Evolutionary conservation across 768 basidiomycete species (phyloP), one percentile per base, ranked within the genome.

Genomic region (Clitopilus hobsonii): DNA sequence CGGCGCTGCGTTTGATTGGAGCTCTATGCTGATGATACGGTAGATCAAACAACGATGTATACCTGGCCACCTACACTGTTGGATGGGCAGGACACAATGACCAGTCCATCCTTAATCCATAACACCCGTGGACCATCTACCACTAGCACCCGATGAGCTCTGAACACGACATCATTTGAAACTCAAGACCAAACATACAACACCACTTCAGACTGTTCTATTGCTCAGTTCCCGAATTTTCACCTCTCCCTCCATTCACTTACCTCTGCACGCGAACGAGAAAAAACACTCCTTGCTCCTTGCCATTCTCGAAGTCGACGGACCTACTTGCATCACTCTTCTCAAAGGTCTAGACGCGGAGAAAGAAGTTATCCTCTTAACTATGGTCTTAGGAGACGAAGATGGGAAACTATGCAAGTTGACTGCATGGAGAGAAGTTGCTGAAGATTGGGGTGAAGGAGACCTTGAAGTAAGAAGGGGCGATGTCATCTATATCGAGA

Each of bases 391-490:
- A 23, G 86, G 87, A 8, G 88, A 91, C 61, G 88, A 90, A 52
- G 80, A 80, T 25, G 85, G 86, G 1, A 75, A 69, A 1, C 77
- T 91, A 6, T 82, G 82, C 62, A 89, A 85, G 68, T 66, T 92
- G 16, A 87, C 86, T 3, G 89, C 85, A 11, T 93, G 91, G 91
- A 73, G 89, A 53, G 85, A 91, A 47, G 71, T 80, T 3, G 91
- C 91, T 10, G 86, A 91, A 41, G 67, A 68, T 0, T 91, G 89
- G 90, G 87, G 85, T 22, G 77, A 75, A 1, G 56, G 67, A 30
- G 13, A 11, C 3, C n/a, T 71, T 73, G 8, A 67, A 73, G 67
- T 82, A 1, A 88, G 85, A 62, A 75, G 87, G 49, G 91, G 91
- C 1, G 91, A 92, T 64, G 72, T 92, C 14, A 71, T 89, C 6